Evolutionary conservation across 208 protist genomes (phyloP).

Genomic region (Phytomonas serpens): DNA sequence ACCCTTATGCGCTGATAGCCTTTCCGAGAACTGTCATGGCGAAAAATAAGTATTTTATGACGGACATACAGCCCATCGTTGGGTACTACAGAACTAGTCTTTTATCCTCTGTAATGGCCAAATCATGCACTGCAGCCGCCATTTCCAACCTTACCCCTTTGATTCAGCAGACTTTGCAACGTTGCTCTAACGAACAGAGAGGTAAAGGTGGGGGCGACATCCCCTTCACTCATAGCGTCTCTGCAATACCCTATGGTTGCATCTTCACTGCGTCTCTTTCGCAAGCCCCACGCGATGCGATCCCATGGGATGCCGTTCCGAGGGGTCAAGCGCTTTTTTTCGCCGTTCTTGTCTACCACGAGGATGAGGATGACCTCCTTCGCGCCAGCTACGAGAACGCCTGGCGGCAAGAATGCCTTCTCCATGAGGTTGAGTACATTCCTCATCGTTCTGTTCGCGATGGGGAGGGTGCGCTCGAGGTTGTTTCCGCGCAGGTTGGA

Average conservation of each 20-base stretch:
- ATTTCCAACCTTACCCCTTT: neutral
- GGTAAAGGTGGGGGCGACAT: neutral
- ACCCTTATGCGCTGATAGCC: neutral
- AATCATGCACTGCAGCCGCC: neutral
- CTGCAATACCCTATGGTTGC: conserved; percentile 2
- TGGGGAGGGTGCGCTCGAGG: conserved; percentile 10
- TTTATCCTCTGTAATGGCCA: neutral
- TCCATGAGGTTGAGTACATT: neutral
- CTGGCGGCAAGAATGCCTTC: neutral
- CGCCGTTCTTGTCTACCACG: neutral
- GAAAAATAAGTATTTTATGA: neutral
- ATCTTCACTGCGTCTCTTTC: neutral
- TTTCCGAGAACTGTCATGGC: neutral
- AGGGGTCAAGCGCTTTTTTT: neutral
- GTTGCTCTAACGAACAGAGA: neutral
- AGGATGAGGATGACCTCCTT: neutral
- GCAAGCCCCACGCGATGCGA: neutral
- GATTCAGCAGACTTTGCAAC: neutral
- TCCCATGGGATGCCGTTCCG: neutral
- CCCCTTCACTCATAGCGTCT: conserved; percentile 15
- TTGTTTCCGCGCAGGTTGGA: conserved; percentile 10
- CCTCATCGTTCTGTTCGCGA: conserved; percentile 7
- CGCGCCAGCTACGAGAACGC: neutral
- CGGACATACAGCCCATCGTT: neutral
- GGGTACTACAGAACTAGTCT: neutral